These are phyloP conservation scores for Podospora comata DNA, from an alignment of 495 filamentous ascomycete genomes.

Conservation along the genomic window DNA sequence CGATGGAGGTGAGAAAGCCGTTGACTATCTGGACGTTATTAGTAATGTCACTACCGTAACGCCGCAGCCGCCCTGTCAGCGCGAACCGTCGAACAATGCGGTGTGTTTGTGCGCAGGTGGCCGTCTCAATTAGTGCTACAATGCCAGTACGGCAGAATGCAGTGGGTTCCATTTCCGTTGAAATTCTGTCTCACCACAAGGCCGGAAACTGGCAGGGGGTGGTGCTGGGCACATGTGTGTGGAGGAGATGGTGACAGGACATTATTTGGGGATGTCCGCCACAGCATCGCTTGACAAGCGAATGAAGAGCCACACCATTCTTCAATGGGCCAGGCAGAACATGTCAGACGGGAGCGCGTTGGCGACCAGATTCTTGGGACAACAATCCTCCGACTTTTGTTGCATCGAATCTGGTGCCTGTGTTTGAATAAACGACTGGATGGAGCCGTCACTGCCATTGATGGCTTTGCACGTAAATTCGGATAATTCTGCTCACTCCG, in stretches of 20 bases:
- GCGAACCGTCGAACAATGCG: conserved; percentile 10
- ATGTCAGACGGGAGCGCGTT: neutral
- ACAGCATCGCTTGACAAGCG: conserved; percentile 15
- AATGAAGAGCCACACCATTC: conserved; percentile 13
- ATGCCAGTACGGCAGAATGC: conserved; percentile 17
- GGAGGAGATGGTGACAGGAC: conserved; percentile 22
- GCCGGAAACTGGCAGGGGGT: conserved; percentile 12
- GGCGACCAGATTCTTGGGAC: conserved; percentile 4
- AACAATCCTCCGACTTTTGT: conserved; percentile 5
- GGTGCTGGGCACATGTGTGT: conserved; percentile 5
- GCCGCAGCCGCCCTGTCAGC: conserved; percentile 18
- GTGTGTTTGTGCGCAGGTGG: conserved; percentile 10
- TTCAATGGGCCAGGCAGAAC: neutral
- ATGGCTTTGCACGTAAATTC: neutral
- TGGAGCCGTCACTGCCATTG: neutral
- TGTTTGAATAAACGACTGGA: neutral
- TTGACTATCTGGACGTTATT: neutral
- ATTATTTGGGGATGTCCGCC: conserved; percentile 39
- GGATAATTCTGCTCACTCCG: neutral
- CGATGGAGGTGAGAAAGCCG: neutral
- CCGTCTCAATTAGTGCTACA: conserved; percentile 15
- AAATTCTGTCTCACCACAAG: conserved; percentile 18
- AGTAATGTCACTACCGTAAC: neutral
- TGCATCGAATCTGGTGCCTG: neutral
- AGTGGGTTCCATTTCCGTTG: conserved; percentile 14